Conservation (phyloP, 768 basidiomycete genomes). For the Termitomyces heimii region DNA sequence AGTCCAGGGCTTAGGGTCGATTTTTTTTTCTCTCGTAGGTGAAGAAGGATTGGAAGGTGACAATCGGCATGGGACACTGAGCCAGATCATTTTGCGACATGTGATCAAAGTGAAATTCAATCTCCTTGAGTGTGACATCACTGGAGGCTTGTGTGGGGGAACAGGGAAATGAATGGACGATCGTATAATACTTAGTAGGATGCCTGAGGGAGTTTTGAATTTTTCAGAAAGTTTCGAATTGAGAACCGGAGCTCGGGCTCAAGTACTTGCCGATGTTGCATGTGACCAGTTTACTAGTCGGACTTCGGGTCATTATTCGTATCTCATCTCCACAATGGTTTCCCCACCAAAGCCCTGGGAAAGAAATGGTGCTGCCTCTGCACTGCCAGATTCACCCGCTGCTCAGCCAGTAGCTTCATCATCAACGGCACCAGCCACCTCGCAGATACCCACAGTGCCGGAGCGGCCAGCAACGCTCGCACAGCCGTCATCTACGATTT, state of each 20-base stretch:
- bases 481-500: constrained; percentile 29
- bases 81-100: too few relatives aligned
- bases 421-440: constrained; percentile 18
- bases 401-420: constrained; percentile 21
- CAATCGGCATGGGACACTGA: too few relatives aligned
- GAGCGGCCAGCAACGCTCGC: constrained; percentile 55
- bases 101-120: too few relatives aligned
- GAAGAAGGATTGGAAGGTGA: too few relatives aligned
- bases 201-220: too few relatives aligned
- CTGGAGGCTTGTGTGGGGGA: too few relatives aligned
- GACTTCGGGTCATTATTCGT: background rate
- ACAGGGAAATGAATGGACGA: too few relatives aligned
- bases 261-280: background rate
- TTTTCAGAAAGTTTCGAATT: background rate
- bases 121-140: too few relatives aligned
- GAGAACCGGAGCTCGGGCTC: background rate
- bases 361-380: constrained; percentile 39
- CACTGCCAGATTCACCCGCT: constrained; percentile 19
- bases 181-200: too few relatives aligned
- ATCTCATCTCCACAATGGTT: constrained; percentile 41
- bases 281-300: background rate
- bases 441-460: constrained; percentile 40
- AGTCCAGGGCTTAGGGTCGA: too few relatives aligned
- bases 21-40: too few relatives aligned
- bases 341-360: constrained; percentile 94